Base-by-base conservation (phyloP, 2,329 filamentous ascomycete species). In the Sordariomycetes sp. region DNA sequence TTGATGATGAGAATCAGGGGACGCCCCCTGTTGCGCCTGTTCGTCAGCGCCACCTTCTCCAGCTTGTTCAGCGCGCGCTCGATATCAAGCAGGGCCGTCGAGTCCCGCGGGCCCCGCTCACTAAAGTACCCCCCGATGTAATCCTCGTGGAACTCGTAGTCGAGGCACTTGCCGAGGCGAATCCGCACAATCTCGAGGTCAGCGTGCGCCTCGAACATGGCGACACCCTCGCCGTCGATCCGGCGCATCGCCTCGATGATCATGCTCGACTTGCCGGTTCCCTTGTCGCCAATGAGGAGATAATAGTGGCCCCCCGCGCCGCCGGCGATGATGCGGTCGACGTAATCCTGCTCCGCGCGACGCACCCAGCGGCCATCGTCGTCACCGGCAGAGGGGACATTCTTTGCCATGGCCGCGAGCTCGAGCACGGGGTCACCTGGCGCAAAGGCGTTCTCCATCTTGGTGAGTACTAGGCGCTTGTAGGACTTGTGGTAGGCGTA, bases 61-160 rank as follows among this genome's bases (percentile, higher is more conserved):
- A 99, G 75, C 71, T 99, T 99, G 77, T 99, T 99, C 68, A 99
- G 86, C 0, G 94, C 94, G 32, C 94, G 84, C 68, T 99, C 94
- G 61, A 99, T 96, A 67, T 99, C 94, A 1, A 99, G 78, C 36
- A 99, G 75, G 4, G 94, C 90, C 0, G 90, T 95, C 2, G 89
- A 91, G 65, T 99, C 94, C 51, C 94, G 82, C 0, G 94, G 94
- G 0, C 94, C 94, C 34, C 88, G 84, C 65, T 99, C 95, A 59
- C 89, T 95, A 70, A 99, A 99, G 60, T 99, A 87, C 6, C 89
- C 89, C 52, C 94, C 94, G 61, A 99, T 96, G 66, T 95, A 96
- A 74, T 99, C 94, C 72, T 97, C 94, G 67, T 97, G 90, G 65
- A 88, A 99, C 67, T 99, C 94, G 68, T 91, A 99, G 68, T 99